Evolutionary conservation across 257 asterid species (phyloP).

Genomic region (Jacaranda mimosifolia): DNA sequence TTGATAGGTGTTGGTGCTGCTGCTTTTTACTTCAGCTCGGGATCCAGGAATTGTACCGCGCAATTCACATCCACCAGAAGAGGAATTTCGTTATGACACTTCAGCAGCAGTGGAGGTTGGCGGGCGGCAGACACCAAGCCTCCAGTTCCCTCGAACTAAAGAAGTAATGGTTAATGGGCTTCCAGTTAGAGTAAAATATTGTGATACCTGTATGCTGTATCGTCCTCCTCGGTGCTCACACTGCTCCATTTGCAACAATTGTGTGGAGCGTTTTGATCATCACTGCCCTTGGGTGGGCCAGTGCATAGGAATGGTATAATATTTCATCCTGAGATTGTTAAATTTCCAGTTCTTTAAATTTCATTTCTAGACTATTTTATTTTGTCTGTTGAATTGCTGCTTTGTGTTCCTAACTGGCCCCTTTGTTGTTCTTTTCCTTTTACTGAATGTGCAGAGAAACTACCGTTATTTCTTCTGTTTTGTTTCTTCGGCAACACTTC

Average conservation of each 20-base stretch:
- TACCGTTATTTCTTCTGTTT: conserved; percentile 95
- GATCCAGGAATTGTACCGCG: conserved; percentile 99
- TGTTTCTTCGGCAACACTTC: conserved; percentile 89
- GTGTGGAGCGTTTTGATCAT: conserved; percentile 97
- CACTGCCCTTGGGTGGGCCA: conserved; percentile 99
- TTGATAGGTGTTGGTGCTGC: conserved; percentile 78
- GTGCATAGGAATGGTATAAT: conserved; percentile 90
- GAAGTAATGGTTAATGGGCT: conserved; percentile 97
- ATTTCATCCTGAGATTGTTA: conserved; percentile 24
- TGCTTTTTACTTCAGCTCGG: conserved; percentile 86
- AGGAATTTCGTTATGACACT: conserved; percentile 77
- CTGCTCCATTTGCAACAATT: conserved; percentile 96
- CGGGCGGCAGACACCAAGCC: conserved; percentile 93
- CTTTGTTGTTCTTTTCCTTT: conserved; percentile 27
- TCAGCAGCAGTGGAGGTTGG: conserved; percentile 86
- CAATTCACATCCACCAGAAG: conserved; percentile 97
- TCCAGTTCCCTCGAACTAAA: conserved; percentile 92
- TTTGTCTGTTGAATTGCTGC: conserved; percentile 28
- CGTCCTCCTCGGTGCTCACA: conserved; percentile 99
- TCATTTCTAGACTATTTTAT: not conserved
- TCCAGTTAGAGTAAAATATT: conserved; percentile 90
- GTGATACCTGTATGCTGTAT: conserved; percentile 98
- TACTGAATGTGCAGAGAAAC: conserved; percentile 78
- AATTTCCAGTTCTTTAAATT: not conserved
- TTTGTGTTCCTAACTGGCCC: conserved; percentile 32